These are phyloP conservation scores for Nemophila menziesii DNA, from an alignment of 257 asterid species.

Conservation along the genomic window DNA sequence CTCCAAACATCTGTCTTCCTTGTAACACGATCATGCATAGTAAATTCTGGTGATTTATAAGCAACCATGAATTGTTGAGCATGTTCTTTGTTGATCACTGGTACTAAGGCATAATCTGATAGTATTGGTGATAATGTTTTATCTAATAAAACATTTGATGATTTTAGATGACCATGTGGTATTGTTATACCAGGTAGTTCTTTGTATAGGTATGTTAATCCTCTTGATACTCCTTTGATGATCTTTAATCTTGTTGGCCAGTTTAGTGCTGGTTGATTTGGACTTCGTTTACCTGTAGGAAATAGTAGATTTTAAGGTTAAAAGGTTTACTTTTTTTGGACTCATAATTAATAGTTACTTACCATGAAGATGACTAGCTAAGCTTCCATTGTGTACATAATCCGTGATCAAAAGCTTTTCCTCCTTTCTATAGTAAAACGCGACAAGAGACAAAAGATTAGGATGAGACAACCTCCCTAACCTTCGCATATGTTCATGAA, in stretches of 20 bases:
- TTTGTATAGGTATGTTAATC: conserved; percentile 32
- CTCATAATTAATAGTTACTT: too few species aligned
- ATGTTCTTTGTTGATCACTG: conserved; percentile 39
- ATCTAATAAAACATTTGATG: conserved; percentile 51
- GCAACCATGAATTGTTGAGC: conserved; percentile 61
- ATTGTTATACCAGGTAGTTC: conserved; percentile 28
- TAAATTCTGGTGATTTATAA: conserved; percentile 48
- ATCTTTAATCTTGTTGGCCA: conserved; percentile 48
- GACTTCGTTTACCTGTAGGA: conserved; percentile 27
- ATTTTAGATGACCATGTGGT: conserved; percentile 70
- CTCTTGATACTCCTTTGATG: conserved; percentile 53
- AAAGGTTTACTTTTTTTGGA: not conserved
- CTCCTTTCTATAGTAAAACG: conserved; percentile 42
- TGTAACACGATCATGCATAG: conserved; percentile 17
- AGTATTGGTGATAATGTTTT: conserved; percentile 25
- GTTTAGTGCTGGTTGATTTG: conserved; percentile 26
- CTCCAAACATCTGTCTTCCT: conserved; percentile 62
- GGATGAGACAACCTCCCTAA: conserved; percentile 44
- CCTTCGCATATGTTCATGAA: conserved; percentile 38
- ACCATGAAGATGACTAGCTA: conserved; percentile 64
- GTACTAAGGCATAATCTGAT: conserved; percentile 38
- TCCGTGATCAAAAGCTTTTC: conserved; percentile 53
- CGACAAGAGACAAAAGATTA: conserved; percentile 58
- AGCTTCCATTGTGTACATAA: conserved; percentile 45
- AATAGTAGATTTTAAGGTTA: not conserved